Evolutionary conservation across 2,329 filamentous ascomycete genomes (phyloP).

Genomic region (Xylariomycetidae sp.): DNA sequence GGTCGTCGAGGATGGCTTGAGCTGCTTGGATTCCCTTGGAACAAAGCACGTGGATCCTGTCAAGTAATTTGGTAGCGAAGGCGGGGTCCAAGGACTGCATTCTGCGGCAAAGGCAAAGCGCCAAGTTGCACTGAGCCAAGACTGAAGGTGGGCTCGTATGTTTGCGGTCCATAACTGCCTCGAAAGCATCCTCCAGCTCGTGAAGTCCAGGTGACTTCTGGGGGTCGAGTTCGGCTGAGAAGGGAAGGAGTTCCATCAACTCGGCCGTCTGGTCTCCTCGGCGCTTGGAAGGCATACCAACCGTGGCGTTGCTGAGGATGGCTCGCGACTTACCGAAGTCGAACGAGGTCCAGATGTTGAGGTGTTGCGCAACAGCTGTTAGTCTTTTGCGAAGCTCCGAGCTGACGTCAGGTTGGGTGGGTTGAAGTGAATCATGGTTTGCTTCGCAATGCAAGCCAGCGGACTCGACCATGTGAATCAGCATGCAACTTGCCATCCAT

Average conservation of each 20-base stretch:
- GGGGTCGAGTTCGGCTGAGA: conserved; percentile 49
- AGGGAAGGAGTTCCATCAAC: conserved; percentile 45
- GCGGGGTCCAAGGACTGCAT: conserved; percentile 43
- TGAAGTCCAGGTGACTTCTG: conserved; percentile 34
- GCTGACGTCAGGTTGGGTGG: conserved; percentile 21
- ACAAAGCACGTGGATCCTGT: conserved; percentile 40
- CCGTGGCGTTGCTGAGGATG: conserved; percentile 38
- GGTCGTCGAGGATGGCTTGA: conserved; percentile 35
- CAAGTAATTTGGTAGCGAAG: conserved; percentile 35
- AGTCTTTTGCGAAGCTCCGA: conserved; percentile 36
- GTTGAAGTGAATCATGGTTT: conserved; percentile 20
- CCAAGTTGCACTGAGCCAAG: conserved; percentile 48
- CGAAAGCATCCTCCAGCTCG: conserved; percentile 37
- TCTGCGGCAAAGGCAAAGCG: conserved; percentile 49
- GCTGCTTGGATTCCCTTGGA: conserved; percentile 41
- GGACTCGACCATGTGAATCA: conserved; percentile 54
- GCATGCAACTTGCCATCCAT: conserved; percentile 51
- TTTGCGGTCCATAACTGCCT: conserved; percentile 31
- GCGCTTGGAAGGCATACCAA: conserved; percentile 31
- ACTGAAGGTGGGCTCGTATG: conserved; percentile 37
- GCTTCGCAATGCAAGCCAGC: conserved; percentile 39
- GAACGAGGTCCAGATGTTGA: conserved; percentile 55
- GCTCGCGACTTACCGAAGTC: conserved; percentile 51
- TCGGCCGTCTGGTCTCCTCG: conserved; percentile 39
- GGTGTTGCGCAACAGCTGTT: conserved; percentile 46